Base-by-base conservation (phyloP, 495 filamentous ascomycete species). In the Hypoxylon lienhwacheense region DNA sequence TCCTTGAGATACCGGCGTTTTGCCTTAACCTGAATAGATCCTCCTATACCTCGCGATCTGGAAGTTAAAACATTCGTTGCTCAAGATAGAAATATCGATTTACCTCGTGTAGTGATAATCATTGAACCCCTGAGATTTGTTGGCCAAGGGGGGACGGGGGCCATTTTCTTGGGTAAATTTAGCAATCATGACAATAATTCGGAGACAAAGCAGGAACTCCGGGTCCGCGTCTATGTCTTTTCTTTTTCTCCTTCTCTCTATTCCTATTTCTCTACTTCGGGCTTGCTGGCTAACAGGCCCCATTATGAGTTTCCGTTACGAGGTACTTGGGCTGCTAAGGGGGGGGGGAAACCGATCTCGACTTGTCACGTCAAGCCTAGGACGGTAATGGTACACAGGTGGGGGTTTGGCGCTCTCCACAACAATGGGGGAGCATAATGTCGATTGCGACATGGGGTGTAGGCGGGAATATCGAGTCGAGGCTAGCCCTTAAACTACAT, bases 391-490 rank as follows among this genome's bases (percentile, higher is more conserved):
- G 36, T 41, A 55, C 55, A 52, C 41, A 50, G 36, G 46, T 61
- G 46, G 57, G 53, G 53, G 57, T 35, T 55, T 41, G 37, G 41
- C 26, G 50, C 51, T 54, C 57, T 61, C 57, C 57, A 55, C 57
- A 55, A 47, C 40, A 39, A 47, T 55, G 50, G 57, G 56, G 50
- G 57, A n/a, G 35, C 39, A 44, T 22, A 49, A 34, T 47, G 26
- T 60, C 39, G 45, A 55, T 42, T n/a, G 40, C 24, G 50, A 50
- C 49, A 60, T 54, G 56, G 51, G 49, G 52, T n/a, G n/a, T 49
- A 47, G 40, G 36, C 41, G 35, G 29, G 47, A 61, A 56, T 52
- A 52, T 61, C 39, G 49, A 63, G 54, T 63, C 59, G 48, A 58
- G 59, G 33, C 59, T 33, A 45, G 43, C 53, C 47, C 34, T 50